Base-by-base conservation (phyloP, 768 basidiomycete genomes). In the Lactarius psammicola region DNA sequence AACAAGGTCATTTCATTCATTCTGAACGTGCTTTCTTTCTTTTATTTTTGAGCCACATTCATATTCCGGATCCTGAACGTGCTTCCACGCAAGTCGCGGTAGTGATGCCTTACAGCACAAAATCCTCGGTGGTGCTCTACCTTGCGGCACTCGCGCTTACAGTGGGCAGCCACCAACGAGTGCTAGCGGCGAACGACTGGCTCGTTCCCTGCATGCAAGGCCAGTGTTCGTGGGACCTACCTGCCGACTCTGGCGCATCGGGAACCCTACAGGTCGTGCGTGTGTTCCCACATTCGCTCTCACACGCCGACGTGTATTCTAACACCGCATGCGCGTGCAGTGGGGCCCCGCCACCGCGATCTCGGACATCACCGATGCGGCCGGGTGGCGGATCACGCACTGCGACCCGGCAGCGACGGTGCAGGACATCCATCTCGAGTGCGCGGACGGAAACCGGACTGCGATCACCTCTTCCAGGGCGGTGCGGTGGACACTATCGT, bases 401-500 rank as follows among this genome's bases (percentile, higher is more conserved):
- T 68, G 67, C 33, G 42, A 66, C 60, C 44, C 59, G 9, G 15
- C 5, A 7, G 17, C 40, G 4, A 57, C 31, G 17, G 33, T 8
- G 33, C 59, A 65, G 49, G 44, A 40, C 7, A 53, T 68, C 17
- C 59, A 56, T n/a, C 33, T 68, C 30, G 58, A 56, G 7, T 68
- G 67, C 28, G 10, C n/a, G 15, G 38, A 55, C 4, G 26, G 8
- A 33, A 40, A 60, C 31, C 56, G 4, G 31, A 53, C n/a, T 71
- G 70, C 36, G 63, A 63, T 11, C 70, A 71, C 60, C 28, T 71
- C 42, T 66, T 70, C 54, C 60, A 70, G 31, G 65, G 57, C 7
- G 64, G 64, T 13, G 66, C 67, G 2, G 66, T 63, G 34, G 60
- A 68, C 53, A 71, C 67, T 6, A 71, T 71, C 28, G 67, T 71